Percentiles rank a stretch among this genome's conserved stretches.
Evolutionary conservation across 2,329 filamentous ascomycete genomes (phyloP).

Genomic region (Ophiostoma sp.): DNA sequence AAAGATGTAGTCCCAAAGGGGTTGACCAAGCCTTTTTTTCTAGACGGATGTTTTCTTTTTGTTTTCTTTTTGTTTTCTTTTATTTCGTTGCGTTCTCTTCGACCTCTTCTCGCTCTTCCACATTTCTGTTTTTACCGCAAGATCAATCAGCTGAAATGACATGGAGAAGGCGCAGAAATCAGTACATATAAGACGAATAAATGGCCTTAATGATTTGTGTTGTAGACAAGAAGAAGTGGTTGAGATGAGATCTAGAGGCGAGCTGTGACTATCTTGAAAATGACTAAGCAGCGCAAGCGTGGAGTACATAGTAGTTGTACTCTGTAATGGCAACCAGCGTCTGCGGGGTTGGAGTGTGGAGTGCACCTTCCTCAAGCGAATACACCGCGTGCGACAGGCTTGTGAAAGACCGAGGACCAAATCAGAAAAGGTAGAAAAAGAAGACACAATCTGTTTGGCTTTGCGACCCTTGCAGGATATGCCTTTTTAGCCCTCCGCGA

Average conservation of each 20-base stretch:
- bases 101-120: not conserved
- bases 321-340: not conserved
- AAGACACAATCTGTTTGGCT: not conserved
- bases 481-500: too few relatives aligned
- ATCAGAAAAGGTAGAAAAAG: not conserved
- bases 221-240: not conserved
- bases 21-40: not conserved
- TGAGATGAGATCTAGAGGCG: too few relatives aligned
- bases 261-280: not conserved
- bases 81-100: not conserved
- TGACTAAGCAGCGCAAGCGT: not conserved
- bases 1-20: not conserved
- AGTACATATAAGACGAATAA: slow-evolving; percentile 3
- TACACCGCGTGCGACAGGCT: slow-evolving; percentile 17
- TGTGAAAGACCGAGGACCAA: slow-evolving; percentile 23
- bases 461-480: not conserved
- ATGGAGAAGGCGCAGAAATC: not conserved
- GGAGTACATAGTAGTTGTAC: not conserved
- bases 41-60: not conserved
- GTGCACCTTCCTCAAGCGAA: slow-evolving; percentile 16
- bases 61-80: not conserved
- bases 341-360: slow-evolving; percentile 16
- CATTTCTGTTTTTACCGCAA: not conserved
- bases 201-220: not conserved
- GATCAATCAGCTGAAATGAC: not conserved